phyloP scores from a whole-genome alignment of 805 yeast genomes.

The Pichia exigua region DNA sequence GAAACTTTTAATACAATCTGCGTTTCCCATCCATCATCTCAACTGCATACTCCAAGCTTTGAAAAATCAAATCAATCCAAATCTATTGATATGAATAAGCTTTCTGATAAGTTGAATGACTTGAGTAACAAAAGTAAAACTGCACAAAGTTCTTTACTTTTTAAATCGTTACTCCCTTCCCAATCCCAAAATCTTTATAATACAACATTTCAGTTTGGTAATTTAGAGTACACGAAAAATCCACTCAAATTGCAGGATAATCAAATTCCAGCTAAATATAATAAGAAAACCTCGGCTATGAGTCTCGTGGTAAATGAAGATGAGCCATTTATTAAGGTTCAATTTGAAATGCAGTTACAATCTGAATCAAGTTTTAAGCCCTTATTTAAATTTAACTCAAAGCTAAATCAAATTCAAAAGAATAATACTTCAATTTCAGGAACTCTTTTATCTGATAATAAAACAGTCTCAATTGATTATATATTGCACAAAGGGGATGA shows the following conservation, averaged over 20 bases:
- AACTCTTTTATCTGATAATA: slow-evolving; percentile 1
- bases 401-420: neutral
- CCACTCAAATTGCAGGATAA: slow-evolving; percentile 13
- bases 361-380: slow-evolving; percentile 1
- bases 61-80: neutral
- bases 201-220: slow-evolving; percentile 16
- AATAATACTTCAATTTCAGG: slow-evolving; percentile 7
- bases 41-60: neutral
- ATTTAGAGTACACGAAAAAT: slow-evolving; percentile 15
- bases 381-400: slow-evolving; percentile 6
- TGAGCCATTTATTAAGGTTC: slow-evolving; percentile 17
- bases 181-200: neutral
- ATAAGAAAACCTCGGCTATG: neutral
- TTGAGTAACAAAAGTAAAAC: neutral
- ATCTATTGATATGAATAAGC: slow-evolving; percentile 9
- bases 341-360: slow-evolving; percentile 16
- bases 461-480: slow-evolving; percentile 11
- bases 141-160: neutral
- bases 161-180: neutral
- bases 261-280: neutral
- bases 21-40: slow-evolving; percentile 1
- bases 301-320: slow-evolving; percentile 22
- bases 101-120: slow-evolving; percentile 8
- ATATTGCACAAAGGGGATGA: slow-evolving; percentile 19
- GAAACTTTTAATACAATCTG: slow-evolving; percentile 22